A percentile compares a stretch with the other conserved stretches of the same genome.
Conservation (phyloP, 2,329 filamentous ascomycete genomes). For the Penicillium sp. region DNA sequence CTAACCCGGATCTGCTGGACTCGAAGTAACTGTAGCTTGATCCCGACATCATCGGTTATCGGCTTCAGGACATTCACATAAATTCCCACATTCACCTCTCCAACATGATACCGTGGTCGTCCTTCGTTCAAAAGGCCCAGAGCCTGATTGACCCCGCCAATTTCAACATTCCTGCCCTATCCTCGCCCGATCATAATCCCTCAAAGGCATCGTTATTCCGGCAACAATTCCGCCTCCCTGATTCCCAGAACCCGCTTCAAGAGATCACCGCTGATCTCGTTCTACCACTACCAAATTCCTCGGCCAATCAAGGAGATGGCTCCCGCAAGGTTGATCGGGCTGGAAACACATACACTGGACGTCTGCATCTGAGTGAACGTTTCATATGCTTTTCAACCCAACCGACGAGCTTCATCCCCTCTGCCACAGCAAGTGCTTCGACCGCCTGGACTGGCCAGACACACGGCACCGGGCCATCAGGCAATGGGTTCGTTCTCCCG, state of each 20-base stretch:
- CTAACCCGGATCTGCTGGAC: conserved; percentile 18
- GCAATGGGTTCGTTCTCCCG: conserved; percentile 93
- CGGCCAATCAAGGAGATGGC: conserved; percentile 59
- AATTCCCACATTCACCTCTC: conserved; percentile 8
- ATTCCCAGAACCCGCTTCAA: conserved; percentile 86
- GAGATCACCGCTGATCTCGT: conserved; percentile 97
- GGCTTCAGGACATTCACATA: conserved; percentile 2
- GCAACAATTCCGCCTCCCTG: conserved; percentile 91
- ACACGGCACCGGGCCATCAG: conserved; percentile 84
- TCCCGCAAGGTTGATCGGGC: conserved; percentile 55
- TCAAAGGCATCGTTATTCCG: conserved; percentile 93
- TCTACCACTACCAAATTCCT: conserved; percentile 66
- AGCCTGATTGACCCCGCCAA: conserved; percentile 89
- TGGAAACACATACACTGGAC: conserved; percentile 86
- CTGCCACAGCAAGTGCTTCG: conserved; percentile 74
- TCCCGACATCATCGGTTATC: conserved; percentile 19
- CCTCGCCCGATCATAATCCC: conserved; percentile 73
- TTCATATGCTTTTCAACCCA: conserved; percentile 97
- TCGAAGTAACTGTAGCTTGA: conserved; percentile 25
- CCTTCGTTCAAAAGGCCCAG: conserved; percentile 92
- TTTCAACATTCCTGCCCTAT: conserved; percentile 68
- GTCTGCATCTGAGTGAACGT: conserved; percentile 88
- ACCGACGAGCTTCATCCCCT: conserved; percentile 77
- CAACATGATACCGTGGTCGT: conserved; percentile 65
- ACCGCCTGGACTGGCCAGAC: conserved; percentile 89